phyloP scores from a whole-genome alignment of 257 asterid genomes.

The Fraxinus americana region DNA sequence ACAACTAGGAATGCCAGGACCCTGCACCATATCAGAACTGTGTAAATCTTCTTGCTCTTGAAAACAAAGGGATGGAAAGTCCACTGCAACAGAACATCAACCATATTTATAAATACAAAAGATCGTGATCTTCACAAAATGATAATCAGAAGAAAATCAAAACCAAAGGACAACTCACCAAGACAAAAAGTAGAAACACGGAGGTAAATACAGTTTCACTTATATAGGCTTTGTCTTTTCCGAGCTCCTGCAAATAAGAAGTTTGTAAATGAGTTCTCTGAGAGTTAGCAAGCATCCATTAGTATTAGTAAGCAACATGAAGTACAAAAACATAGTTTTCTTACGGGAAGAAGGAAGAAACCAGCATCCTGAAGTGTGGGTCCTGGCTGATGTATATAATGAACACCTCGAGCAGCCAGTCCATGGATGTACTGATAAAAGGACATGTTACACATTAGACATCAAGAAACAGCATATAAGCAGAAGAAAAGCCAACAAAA shows the following conservation, averaged over 20 bases:
- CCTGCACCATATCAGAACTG: constrained; percentile 97
- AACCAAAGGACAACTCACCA: constrained; percentile 57
- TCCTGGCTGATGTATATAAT: constrained; percentile 77
- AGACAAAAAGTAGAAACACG: constrained; percentile 72
- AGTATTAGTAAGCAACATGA: not conserved
- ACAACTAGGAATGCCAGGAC: constrained; percentile 91
- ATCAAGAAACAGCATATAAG: constrained; percentile 9
- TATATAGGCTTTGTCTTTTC: constrained; percentile 76
- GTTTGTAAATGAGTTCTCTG: constrained; percentile 27
- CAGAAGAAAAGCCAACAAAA: not conserved
- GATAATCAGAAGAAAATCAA: not conserved
- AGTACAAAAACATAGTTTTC: constrained; percentile 6
- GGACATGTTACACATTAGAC: not conserved
- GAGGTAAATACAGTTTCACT: constrained; percentile 86
- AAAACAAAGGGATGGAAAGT: constrained; percentile 94
- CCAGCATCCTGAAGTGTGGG: constrained; percentile 72
- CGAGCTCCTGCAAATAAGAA: constrained; percentile 71
- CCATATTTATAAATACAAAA: constrained; percentile 17
- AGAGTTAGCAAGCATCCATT: constrained; percentile 6
- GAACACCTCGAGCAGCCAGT: constrained; percentile 76
- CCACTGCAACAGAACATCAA: constrained; percentile 71
- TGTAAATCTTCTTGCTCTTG: constrained; percentile 90
- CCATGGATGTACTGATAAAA: constrained; percentile 67
- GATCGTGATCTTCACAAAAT: not conserved
- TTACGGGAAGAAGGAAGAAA: constrained; percentile 87